These are phyloP conservation scores for Verbena officinalis DNA, from an alignment of 257 asterid species.

Conservation along the genomic window DNA sequence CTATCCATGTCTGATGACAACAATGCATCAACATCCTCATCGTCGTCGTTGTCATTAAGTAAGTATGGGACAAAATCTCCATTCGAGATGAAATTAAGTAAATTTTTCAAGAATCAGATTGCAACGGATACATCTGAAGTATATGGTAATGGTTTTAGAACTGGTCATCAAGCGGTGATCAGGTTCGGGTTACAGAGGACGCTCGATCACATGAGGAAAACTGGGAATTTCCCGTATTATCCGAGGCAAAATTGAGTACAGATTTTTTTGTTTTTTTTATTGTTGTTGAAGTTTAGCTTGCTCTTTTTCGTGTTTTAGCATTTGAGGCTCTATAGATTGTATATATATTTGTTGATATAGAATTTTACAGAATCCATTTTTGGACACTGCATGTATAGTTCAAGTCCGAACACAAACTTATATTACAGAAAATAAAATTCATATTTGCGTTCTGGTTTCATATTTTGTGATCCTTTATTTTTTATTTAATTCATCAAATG, in stretches of 20 bases:
- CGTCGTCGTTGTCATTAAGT: too few species aligned
- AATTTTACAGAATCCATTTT: background rate
- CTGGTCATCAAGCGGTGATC: conserved; percentile 72
- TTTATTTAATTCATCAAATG: too few species aligned
- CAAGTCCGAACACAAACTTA: background rate
- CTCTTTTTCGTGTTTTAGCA: background rate
- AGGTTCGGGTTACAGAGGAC: conserved; percentile 77
- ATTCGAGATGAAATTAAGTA: conserved; percentile 74
- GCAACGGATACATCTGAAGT: conserved; percentile 81
- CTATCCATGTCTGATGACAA: conserved; percentile 40
- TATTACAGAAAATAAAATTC: background rate
- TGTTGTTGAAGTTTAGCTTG: background rate
- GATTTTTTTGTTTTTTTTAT: background rate
- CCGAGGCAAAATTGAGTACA: too few species aligned
- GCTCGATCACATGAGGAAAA: conserved; percentile 69
- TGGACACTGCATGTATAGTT: conserved; percentile 25
- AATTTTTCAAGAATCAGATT: conserved; percentile 85
- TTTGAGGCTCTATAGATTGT: background rate
- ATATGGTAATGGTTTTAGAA: conserved; percentile 87
- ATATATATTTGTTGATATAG: background rate
- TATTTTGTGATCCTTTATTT: too few species aligned
- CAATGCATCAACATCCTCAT: conserved; percentile 50
- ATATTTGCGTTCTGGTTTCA: background rate
- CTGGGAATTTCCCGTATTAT: conserved; percentile 51
- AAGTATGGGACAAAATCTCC: conserved; percentile 54